These are phyloP conservation scores for Flaveria linearis DNA, from an alignment of 129 eudicot species.

Conservation along the genomic window DNA sequence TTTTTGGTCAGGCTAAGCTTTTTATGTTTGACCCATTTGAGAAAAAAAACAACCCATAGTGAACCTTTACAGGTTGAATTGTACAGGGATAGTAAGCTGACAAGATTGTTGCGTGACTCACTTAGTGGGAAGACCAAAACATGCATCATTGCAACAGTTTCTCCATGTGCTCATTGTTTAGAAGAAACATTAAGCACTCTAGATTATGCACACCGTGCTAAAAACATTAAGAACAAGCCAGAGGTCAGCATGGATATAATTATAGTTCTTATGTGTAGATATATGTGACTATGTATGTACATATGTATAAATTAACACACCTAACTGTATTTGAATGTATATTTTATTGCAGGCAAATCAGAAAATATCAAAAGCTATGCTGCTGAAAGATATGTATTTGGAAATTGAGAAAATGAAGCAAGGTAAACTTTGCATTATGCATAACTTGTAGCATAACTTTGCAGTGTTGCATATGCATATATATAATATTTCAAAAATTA, in stretches of 20 bases:
- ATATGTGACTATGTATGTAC: background rate
- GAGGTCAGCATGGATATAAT: conserved; percentile 53
- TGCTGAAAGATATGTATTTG: conserved; percentile 77
- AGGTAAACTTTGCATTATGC: conserved; percentile 46
- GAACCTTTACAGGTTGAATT: conserved; percentile 9
- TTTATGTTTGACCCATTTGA: background rate
- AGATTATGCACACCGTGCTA: too few species aligned
- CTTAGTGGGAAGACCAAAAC: too few species aligned
- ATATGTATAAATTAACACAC: background rate
- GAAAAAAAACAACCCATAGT: background rate
- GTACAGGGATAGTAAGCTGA: conserved; percentile 83
- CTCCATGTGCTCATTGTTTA: too few species aligned
- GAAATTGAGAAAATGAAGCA: conserved; percentile 90
- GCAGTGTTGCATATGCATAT: background rate
- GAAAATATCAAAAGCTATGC: conserved; percentile 69
- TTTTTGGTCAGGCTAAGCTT: too few species aligned
- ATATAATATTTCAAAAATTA: conserved; percentile 1
- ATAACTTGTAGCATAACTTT: conserved; percentile 10
- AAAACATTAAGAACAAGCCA: conserved; percentile 84
- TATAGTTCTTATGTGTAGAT: background rate
- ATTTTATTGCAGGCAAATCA: conserved; percentile 70
- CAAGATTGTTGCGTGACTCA: too few species aligned
- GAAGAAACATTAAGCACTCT: too few species aligned
- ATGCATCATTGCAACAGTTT: too few species aligned
- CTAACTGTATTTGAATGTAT: conserved; percentile 8